A percentile compares a stretch with the other conserved stretches of the same genome.
phyloP scores from a whole-genome alignment of 805 yeast species.

The Saccharomycopsis capsularis region DNA sequence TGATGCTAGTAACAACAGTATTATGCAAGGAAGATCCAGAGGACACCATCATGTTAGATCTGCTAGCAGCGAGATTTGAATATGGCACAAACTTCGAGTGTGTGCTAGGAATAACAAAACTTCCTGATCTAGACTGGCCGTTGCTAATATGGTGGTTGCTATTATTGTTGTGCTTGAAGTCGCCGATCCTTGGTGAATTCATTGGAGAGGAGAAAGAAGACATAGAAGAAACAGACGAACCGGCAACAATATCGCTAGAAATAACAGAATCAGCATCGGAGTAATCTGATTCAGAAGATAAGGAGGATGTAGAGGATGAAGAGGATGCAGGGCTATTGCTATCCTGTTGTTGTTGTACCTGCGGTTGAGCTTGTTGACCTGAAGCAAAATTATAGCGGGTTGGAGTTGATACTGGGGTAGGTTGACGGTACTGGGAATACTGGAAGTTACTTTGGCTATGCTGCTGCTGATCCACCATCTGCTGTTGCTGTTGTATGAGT shows the following conservation, averaged over 20 bases:
- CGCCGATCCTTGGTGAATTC: conserved; percentile 13
- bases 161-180: neutral
- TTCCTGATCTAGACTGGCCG: conserved; percentile 9
- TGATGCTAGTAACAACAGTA: neutral
- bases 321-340: conserved; percentile 8
- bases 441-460: neutral
- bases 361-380: too few relatives aligned
- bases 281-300: conserved; percentile 10
- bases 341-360: too few relatives aligned
- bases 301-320: too few relatives aligned
- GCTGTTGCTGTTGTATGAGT: neutral
- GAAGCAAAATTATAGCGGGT: conserved; percentile 23
- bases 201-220: conserved; percentile 20
- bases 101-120: conserved; percentile 13
- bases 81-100: conserved; percentile 8
- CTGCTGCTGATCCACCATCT: too few relatives aligned
- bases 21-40: neutral
- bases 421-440: conserved; percentile 23
- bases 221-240: conserved; percentile 36
- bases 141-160: conserved; percentile 2
- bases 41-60: neutral
- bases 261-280: conserved; percentile 20
- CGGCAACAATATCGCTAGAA: conserved; percentile 23
- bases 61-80: neutral
- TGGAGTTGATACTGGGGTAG: conserved; percentile 25